phyloP scores from a whole-genome alignment of 2,329 filamentous ascomycete species.

The Cryoendolithus antarcticus region DNA sequence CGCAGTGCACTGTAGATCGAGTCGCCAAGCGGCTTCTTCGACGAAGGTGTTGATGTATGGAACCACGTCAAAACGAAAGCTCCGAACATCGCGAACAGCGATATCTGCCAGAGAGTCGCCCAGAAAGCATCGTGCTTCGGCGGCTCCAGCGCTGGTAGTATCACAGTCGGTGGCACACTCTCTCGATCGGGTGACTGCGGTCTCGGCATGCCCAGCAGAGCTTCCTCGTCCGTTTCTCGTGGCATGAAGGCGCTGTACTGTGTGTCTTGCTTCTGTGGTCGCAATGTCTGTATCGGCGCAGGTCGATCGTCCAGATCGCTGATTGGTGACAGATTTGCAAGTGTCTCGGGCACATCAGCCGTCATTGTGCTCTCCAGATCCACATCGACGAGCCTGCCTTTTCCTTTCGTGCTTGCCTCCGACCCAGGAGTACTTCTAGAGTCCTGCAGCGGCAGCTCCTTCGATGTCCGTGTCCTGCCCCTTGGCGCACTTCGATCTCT shows the following conservation, averaged over 20 bases:
- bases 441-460: slow-evolving; percentile 25
- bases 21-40: slow-evolving; percentile 67
- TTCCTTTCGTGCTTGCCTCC: slow-evolving; percentile 43
- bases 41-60: slow-evolving; percentile 62
- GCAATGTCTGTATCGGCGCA: slow-evolving; percentile 43
- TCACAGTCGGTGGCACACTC: slow-evolving; percentile 43
- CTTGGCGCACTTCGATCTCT: slow-evolving; percentile 27
- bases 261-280: slow-evolving; percentile 28
- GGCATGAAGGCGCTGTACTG: slow-evolving; percentile 33
- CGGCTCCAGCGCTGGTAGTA: slow-evolving; percentile 51
- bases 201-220: slow-evolving; percentile 31
- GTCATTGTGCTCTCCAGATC: slow-evolving; percentile 58
- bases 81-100: slow-evolving; percentile 69
- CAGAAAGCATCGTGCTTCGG: slow-evolving; percentile 85
- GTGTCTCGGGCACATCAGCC: slow-evolving; percentile 27
- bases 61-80: slow-evolving; percentile 83
- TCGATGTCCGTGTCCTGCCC: slow-evolving; percentile 26
- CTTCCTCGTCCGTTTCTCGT: slow-evolving; percentile 40
- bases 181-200: slow-evolving; percentile 39
- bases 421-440: slow-evolving; percentile 27
- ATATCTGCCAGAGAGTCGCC: slow-evolving; percentile 78
- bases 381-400: slow-evolving; percentile 67
- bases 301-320: slow-evolving; percentile 34
- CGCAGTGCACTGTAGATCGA: slow-evolving; percentile 86
- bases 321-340: slow-evolving; percentile 25